Evolutionary conservation across 352 stramenopile genomes (phyloP), one percentile per base, ranked within the genome.

Genomic region (Thalassiosira oceanica): DNA sequence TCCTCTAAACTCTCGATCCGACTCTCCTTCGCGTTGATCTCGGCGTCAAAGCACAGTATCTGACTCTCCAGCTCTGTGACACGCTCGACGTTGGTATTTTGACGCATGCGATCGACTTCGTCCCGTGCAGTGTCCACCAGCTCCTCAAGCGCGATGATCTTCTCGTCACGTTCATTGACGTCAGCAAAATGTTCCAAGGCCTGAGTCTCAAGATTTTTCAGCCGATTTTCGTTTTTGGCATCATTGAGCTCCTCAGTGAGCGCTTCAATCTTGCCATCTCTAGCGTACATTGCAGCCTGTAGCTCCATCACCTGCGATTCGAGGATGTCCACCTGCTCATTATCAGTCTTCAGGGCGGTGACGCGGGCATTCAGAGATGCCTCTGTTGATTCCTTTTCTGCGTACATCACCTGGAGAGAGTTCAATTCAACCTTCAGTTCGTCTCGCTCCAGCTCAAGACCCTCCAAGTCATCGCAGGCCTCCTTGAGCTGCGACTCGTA

Each of bases 391-490:
- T 78, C 67, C 35, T 68, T 28, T 31, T 61, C 55, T 10, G 29
- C 26, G 51, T 27, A 68, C 13, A 65, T 60, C 36, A 23, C 23
- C 4, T 48, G 20, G 11, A 39, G 31, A 15, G 24, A 3, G 49
- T 62, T 51, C 41, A 57, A 15, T 33, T 67, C 46, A 2, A 13
- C 31, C 42, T 48, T 23, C 23, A 79, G 45, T 20, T 44, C 27
- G 51, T 74, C 52, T 15, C 69, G 24, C 53, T 79, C 69, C 49
- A 24, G 35, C 43, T 79, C 69, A 26, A 85, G 77, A 8, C 69
- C 26, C 24, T 73, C 52, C 23, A 90, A 61, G 60, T 90, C 80
- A 28, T 86, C 61, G 18, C 87, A 35, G 1, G 72, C 46, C 33
- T 81, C 53, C 42, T 75, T 71, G 3, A 88, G 51, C 58, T 75